phyloP scores from a whole-genome alignment of 148 eudicot genomes.

The Rhododendron griersonianum region DNA sequence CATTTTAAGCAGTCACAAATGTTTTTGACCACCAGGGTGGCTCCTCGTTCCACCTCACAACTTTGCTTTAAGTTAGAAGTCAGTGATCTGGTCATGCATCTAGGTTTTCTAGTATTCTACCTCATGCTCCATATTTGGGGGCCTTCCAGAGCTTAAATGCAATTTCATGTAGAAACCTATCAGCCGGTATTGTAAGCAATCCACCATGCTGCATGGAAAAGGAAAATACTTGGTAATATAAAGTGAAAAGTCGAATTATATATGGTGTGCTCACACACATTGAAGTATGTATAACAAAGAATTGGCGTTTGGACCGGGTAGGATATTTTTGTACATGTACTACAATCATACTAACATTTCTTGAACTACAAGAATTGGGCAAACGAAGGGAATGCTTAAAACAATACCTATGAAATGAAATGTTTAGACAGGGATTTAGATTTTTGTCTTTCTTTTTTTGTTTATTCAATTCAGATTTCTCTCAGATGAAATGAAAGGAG shows the following conservation, averaged over 20 bases:
- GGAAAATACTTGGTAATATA: background rate
- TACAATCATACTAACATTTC: background rate
- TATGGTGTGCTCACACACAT: background rate
- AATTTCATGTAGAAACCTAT: conserved; percentile 78
- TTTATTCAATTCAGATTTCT: too few species aligned
- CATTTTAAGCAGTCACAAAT: background rate
- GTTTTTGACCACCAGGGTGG: background rate
- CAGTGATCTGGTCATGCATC: background rate
- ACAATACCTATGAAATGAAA: background rate
- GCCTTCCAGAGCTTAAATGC: conserved; percentile 99
- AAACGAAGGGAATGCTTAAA: background rate
- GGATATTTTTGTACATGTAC: background rate
- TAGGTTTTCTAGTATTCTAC: conserved; percentile 4
- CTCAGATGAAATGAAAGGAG: too few species aligned
- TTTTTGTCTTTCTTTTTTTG: too few species aligned
- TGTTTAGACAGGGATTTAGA: too few species aligned
- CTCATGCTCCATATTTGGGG: conserved; percentile 95
- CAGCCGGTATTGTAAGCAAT: conserved; percentile 87
- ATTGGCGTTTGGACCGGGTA: background rate
- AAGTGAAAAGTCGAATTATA: background rate
- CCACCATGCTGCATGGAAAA: conserved; percentile 54
- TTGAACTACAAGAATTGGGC: background rate
- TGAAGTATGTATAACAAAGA: background rate
- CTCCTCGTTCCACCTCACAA: background rate
- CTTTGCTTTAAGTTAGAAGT: background rate